Conservation (phyloP, 345 rosid genomes). For the Dipteronia sinensis region DNA sequence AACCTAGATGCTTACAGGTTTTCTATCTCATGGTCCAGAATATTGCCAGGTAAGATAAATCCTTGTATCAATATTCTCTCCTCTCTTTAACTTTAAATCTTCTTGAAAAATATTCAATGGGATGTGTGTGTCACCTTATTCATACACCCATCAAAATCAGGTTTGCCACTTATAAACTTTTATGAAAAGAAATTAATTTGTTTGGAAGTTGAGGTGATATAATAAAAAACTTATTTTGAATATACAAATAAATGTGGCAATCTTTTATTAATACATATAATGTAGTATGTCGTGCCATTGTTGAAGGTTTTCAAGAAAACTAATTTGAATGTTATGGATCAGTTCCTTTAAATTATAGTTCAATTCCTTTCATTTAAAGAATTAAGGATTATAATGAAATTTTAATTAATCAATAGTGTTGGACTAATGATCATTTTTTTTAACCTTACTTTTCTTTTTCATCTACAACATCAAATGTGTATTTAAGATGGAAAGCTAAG, state of each 20-base stretch:
- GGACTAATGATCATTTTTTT: neutral
- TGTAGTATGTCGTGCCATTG: too few species aligned
- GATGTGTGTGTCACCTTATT: neutral
- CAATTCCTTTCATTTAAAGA: too few species aligned
- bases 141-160: neutral
- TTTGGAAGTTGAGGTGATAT: neutral
- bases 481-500: constrained; percentile 37
- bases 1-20: constrained; percentile 45
- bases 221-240: too few species aligned
- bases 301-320: too few species aligned
- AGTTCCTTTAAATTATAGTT: too few species aligned
- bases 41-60: constrained; percentile 37
- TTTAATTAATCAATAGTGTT: too few species aligned
- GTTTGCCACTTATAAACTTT: neutral
- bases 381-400: too few species aligned
- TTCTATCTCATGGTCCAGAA: constrained; percentile 50
- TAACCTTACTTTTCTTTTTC: neutral
- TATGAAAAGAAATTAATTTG: too few species aligned
- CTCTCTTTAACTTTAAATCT: too few species aligned
- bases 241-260: too few species aligned
- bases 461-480: neutral
- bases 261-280: too few species aligned
- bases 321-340: neutral
- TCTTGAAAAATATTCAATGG: neutral
- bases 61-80: neutral